Evolutionary conservation across 179 eudicot species (phyloP).

Genomic region (Silene noctiflora): DNA sequence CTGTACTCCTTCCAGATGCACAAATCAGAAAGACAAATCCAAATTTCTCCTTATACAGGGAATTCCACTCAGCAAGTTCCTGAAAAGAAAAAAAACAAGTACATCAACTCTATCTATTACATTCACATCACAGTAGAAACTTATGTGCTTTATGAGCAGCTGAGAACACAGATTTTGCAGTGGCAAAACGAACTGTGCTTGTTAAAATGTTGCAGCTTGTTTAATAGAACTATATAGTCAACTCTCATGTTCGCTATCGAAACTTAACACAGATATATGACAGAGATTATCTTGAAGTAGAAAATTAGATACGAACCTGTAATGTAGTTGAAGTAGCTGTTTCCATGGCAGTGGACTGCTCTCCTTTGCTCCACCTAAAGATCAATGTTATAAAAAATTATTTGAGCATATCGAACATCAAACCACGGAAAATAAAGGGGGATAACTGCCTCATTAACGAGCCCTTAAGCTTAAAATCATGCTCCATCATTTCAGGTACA

Average conservation of each 20-base stretch:
- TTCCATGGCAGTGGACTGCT: conserved; percentile 82
- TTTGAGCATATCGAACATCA: neutral
- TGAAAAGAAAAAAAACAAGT: conserved; percentile 30
- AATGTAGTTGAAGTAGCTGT: conserved; percentile 63
- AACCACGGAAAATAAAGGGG: neutral
- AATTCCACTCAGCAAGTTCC: conserved; percentile 86
- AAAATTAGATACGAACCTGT: conserved; percentile 40
- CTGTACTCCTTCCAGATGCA: conserved; percentile 87
- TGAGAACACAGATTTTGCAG: neutral
- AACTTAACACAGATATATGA: neutral
- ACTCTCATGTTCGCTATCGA: neutral
- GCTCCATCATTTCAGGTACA: neutral
- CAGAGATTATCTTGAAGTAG: neutral
- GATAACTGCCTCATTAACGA: neutral
- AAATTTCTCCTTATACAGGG: conserved; percentile 61
- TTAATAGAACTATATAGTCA: neutral
- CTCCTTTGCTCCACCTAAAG: conserved; percentile 91
- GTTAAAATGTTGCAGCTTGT: neutral
- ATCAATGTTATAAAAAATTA: neutral
- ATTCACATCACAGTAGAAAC: conserved; percentile 1
- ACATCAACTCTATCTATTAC: neutral
- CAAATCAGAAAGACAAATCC: conserved; percentile 86
- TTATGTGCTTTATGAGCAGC: neutral
- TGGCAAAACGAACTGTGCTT: neutral
- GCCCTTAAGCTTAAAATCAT: neutral